Percentiles rank a stretch among this genome's conserved stretches.
Conservation (phyloP, 2,329 filamentous ascomycete genomes). For the Pestalotiopsis sp. region DNA sequence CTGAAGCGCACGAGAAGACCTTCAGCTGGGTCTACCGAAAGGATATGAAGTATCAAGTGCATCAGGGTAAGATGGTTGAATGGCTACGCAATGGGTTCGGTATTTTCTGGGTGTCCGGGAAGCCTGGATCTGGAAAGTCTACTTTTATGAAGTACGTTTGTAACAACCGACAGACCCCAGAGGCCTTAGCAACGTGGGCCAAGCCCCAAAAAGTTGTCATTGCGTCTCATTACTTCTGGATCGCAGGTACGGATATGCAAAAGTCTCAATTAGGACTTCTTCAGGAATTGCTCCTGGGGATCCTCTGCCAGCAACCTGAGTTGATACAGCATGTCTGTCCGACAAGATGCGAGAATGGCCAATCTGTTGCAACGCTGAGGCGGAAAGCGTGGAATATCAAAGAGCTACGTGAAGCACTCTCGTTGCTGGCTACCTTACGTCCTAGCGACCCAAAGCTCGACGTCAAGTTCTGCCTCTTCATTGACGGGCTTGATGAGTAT, state of each 20-base stretch:
- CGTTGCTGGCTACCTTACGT: not conserved
- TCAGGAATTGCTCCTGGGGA: not conserved
- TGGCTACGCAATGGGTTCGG: constrained; percentile 15
- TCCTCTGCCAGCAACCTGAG: not conserved
- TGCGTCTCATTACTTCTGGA: not conserved
- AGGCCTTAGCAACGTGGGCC: not conserved
- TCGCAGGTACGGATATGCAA: not conserved
- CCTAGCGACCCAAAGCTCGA: no score
- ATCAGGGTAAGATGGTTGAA: not conserved
- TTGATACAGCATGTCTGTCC: not conserved
- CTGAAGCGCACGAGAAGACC: no score
- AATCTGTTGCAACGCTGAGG: no score
- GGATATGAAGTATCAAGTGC: no score
- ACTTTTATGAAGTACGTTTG: constrained; percentile 24
- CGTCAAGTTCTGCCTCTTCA: not conserved
- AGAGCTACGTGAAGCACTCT: not conserved
- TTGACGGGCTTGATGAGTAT: constrained; percentile 3
- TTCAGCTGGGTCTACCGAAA: no score
- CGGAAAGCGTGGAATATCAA: not conserved
- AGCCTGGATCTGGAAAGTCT: constrained; percentile 21
- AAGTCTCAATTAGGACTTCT: not conserved
- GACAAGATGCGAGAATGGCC: no score
- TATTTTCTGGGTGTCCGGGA: constrained; percentile 22
- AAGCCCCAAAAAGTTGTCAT: not conserved
- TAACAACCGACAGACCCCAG: not conserved